Percentiles rank a stretch among this genome's conserved stretches.
These are phyloP conservation scores for Panus rudis DNA, from an alignment of 768 basidiomycete genomes.

Conservation along the genomic window DNA sequence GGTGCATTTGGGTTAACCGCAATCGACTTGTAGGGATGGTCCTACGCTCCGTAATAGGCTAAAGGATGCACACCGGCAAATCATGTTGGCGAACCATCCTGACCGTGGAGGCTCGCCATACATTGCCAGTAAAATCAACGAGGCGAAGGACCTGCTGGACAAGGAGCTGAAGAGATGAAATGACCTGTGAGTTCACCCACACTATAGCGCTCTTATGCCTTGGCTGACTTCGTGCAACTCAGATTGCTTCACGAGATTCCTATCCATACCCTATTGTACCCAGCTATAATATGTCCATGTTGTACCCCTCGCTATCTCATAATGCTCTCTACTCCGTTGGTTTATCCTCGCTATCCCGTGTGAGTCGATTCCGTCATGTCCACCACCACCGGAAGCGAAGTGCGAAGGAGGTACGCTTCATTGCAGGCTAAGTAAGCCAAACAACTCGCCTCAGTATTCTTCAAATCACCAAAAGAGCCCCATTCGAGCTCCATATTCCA, in stretches of 20 bases:
- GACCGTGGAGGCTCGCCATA: constrained; percentile 99
- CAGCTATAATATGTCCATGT: constrained; percentile 5
- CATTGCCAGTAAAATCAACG: constrained; percentile 97
- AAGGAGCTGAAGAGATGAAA: constrained; percentile 51
- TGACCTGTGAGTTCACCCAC: constrained; percentile 8
- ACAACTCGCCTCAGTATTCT: too few relatives aligned
- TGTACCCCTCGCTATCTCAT: not conserved
- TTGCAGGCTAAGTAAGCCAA: too few relatives aligned
- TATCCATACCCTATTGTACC: constrained; percentile 4
- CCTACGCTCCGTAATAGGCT: constrained; percentile 66
- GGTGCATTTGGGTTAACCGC: not conserved
- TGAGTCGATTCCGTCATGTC: too few relatives aligned
- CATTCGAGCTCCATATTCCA: too few relatives aligned
- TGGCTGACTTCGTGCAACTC: not conserved
- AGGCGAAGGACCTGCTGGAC: constrained; percentile 90
- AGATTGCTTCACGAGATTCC: not conserved
- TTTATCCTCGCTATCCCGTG: too few relatives aligned
- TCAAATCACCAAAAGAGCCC: too few relatives aligned
- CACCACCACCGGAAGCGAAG: too few relatives aligned
- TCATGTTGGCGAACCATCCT: constrained; percentile 99
- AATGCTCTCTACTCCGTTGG: not conserved
- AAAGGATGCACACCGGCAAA: constrained; percentile 93
- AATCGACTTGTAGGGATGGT: constrained; percentile 55
- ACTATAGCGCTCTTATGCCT: not conserved
- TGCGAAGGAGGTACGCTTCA: too few relatives aligned